Base-by-base conservation (phyloP, 768 basidiomycete genomes). In the Boletus sp. region DNA sequence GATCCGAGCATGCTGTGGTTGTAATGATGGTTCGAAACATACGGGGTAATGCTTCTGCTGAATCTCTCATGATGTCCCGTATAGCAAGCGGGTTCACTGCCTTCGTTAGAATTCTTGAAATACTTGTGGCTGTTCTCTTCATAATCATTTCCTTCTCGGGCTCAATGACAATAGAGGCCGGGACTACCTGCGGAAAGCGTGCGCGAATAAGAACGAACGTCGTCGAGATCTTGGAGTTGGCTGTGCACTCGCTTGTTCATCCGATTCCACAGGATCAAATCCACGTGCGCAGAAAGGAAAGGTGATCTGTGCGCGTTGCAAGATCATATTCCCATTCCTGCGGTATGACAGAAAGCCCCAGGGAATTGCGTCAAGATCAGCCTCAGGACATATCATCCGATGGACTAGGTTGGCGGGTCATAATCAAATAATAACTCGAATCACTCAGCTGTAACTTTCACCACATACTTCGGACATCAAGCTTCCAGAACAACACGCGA, bases 1-100 rank as follows among this genome's bases (percentile, higher is more conserved):
- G 44, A 54, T 12, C 48, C 58, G n/a, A 61, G 35, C 1, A 59
- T 52, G 50, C 40, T 72, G 40, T 71, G 71, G 68, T 47, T 72
- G 47, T 70, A 66, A 44, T 5, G 6, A 8, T 36, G 8, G 35
- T 8, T 11, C 29, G 1, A 35, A 15, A 33, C 33, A 6, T 20
- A 30, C 20, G 28, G 15, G 6, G 7, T n/a, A n/a, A n/a, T 18
- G 32, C 15, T 9, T n/a, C 10, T 37, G 9, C 1, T 0, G 6
- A 17, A 15, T 24, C 17, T 17, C 14, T 24, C n/a, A n/a, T n/a
- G n/a, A 24, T 11, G 9, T 42, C 33, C 10, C 33, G 24, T 29
- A 32, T 4, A 5, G 33, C 8, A 14, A 15, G 30, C 4, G 11
- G 41, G 29, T 56, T 56, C 53, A 14, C 9, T 28, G 36, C 11